phyloP scores from a whole-genome alignment of 208 protist genomes.

The Leishmania braziliensis region DNA sequence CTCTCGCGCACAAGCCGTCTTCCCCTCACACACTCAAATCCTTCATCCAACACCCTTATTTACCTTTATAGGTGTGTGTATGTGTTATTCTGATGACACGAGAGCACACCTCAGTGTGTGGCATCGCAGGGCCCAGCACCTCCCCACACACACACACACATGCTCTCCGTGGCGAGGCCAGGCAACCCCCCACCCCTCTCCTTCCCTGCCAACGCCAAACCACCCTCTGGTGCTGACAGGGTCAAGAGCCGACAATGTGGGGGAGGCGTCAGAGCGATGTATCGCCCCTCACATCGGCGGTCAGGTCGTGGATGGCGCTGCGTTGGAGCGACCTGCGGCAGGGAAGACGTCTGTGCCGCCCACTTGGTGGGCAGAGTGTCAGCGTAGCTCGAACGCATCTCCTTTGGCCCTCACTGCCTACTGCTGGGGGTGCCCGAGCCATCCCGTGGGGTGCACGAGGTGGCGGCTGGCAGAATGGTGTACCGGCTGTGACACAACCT shows the following conservation, averaged over 20 bases:
- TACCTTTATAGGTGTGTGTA: neutral
- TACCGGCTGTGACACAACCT: neutral
- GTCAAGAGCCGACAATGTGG: neutral
- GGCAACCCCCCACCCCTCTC: neutral
- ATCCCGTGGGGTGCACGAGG: neutral
- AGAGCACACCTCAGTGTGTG: neutral
- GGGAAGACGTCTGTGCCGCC: neutral
- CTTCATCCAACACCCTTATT: neutral
- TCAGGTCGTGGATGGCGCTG: neutral
- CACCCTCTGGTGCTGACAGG: neutral
- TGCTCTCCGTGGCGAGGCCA: neutral
- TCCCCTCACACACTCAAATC: neutral
- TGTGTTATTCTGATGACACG: neutral
- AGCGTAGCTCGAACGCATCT: neutral
- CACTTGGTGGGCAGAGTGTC: neutral
- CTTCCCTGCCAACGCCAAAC: neutral
- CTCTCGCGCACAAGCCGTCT: neutral
- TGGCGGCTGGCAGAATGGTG: neutral
- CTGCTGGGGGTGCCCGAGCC: neutral
- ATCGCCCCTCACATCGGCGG: neutral
- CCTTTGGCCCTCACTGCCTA: too few species aligned
- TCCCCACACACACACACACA: too few species aligned
- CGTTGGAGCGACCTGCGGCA: neutral
- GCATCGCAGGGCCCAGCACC: neutral
- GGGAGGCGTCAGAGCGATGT: neutral